Evolutionary conservation across 208 protist genomes (phyloP).

Genomic region (Wallacemonas collosoma): DNA sequence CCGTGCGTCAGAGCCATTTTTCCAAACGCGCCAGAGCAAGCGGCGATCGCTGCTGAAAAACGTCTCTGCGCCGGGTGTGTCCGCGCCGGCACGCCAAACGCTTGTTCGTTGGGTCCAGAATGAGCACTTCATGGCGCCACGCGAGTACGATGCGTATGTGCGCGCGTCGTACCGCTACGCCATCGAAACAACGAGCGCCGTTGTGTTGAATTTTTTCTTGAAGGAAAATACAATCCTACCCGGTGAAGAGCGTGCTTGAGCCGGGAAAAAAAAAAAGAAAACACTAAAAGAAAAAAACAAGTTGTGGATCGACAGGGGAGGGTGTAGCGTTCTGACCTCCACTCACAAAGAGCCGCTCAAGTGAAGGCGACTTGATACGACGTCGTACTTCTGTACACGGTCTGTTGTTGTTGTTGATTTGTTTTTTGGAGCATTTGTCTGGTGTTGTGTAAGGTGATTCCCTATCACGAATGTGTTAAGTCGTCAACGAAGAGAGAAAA

Average conservation of each 20-base stretch:
- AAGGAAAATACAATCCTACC: constrained; percentile 32
- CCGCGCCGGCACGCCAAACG: neutral
- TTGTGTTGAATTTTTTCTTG: constrained; percentile 64
- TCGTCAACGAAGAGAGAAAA: too few species aligned
- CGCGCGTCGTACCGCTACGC: constrained; percentile 55
- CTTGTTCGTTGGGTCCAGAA: constrained; percentile 61
- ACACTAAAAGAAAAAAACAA: neutral
- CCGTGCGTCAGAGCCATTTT: neutral
- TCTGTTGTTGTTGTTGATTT: too few species aligned
- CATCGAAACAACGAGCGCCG: constrained; percentile 47
- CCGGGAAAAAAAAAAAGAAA: neutral
- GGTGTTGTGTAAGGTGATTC: too few species aligned
- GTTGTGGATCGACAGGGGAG: neutral
- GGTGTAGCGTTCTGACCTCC: too few species aligned
- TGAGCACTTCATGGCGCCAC: constrained; percentile 37
- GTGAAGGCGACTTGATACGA: too few species aligned
- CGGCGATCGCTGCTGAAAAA: neutral
- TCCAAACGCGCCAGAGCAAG: neutral
- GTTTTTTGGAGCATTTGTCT: too few species aligned
- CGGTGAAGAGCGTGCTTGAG: neutral
- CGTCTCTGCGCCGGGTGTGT: too few species aligned
- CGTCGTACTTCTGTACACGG: too few species aligned
- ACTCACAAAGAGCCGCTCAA: too few species aligned
- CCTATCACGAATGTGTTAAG: too few species aligned
- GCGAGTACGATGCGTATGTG: constrained; percentile 37